Evolutionary conservation across 768 basidiomycete genomes (phyloP).

Genomic region (Phylloporus scabripes): DNA sequence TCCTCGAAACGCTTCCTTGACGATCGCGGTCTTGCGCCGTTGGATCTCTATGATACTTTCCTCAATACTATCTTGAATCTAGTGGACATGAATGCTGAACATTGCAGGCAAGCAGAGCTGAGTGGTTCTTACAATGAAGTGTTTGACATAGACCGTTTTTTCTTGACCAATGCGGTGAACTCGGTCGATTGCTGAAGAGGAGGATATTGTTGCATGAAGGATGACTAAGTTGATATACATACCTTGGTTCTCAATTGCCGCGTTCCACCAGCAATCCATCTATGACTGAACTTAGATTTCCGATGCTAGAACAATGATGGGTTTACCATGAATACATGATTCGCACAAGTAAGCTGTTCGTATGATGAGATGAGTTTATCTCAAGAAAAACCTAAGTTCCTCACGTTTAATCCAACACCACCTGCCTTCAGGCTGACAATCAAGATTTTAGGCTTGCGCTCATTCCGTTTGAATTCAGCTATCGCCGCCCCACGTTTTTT

Average conservation of each 20-base stretch:
- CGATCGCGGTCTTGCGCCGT: constrained; percentile 79
- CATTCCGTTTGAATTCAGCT: constrained; percentile 66
- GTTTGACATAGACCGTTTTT: constrained; percentile 75
- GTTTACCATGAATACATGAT: constrained; percentile 80
- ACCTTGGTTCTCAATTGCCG: constrained; percentile 79
- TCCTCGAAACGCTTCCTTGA: constrained; percentile 77
- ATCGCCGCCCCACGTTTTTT: constrained; percentile 74
- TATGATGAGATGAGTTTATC: not conserved
- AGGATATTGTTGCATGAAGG: constrained; percentile 3
- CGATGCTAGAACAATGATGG: not conserved
- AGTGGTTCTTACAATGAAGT: constrained; percentile 62
- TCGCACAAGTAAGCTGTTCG: constrained; percentile 65
- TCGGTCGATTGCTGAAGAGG: constrained; percentile 68
- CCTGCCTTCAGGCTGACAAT: constrained; percentile 85
- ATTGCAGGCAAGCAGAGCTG: not conserved
- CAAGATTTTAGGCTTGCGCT: constrained; percentile 67
- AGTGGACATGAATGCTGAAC: not conserved
- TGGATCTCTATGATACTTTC: constrained; percentile 77
- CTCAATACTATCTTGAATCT: constrained; percentile 75
- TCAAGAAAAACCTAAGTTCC: constrained; percentile 17
- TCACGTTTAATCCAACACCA: constrained; percentile 83
- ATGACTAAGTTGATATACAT: not conserved
- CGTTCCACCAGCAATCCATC: constrained; percentile 96
- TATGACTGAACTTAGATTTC: constrained; percentile 25
- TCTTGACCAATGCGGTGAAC: constrained; percentile 85